phyloP scores from a whole-genome alignment of 2,329 filamentous ascomycete species.

The Aspergillus ruber region DNA sequence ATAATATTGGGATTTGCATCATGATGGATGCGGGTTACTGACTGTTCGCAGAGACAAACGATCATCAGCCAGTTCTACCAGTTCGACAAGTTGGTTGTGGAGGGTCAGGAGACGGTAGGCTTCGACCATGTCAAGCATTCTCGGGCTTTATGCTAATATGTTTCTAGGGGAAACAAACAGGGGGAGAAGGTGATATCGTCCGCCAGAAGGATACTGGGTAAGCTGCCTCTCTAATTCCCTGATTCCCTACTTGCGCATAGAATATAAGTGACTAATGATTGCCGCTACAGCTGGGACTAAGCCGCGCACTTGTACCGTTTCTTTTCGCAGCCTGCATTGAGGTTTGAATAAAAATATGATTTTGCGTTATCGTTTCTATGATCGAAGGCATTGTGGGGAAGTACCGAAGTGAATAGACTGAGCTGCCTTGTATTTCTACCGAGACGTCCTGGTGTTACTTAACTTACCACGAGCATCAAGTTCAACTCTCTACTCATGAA shows the following conservation, averaged over 20 bases:
- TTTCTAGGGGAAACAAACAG: conserved; percentile 45
- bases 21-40: conserved; percentile 17
- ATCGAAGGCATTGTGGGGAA: neutral
- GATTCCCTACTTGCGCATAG: neutral
- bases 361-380: neutral
- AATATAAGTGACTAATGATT: conserved; percentile 9
- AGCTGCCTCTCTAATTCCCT: conserved; percentile 3
- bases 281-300: conserved; percentile 23
- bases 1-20: neutral
- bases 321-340: neutral
- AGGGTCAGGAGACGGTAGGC: conserved; percentile 71
- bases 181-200: conserved; percentile 59
- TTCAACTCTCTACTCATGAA: neutral
- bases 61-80: conserved; percentile 93
- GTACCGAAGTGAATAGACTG: conserved; percentile 6
- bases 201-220: conserved; percentile 76
- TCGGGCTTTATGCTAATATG: neutral
- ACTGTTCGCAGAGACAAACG: conserved; percentile 72
- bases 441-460: conserved; percentile 10
- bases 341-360: neutral
- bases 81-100: conserved; percentile 82
- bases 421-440: conserved; percentile 16
- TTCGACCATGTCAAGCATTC: conserved; percentile 11
- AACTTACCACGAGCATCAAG: neutral
- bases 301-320: conserved; percentile 1